phyloP scores from a whole-genome alignment of 371 early-diverging fungal species.

The Mortierella polycephala region DNA sequence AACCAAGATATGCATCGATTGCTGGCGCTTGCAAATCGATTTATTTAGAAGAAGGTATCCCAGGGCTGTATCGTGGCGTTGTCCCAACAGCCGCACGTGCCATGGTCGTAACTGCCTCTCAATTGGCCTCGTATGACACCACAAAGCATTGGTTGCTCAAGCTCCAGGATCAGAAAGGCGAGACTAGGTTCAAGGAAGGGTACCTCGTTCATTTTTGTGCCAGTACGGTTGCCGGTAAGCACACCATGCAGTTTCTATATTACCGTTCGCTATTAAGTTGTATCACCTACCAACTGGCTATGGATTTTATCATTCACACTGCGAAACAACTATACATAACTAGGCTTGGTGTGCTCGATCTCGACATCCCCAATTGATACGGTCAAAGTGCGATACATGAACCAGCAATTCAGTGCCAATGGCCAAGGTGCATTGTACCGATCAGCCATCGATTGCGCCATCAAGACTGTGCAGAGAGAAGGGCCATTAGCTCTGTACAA shows the following conservation, averaged over 20 bases:
- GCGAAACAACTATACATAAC: background rate
- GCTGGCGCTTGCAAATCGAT: slow-evolving; percentile 51
- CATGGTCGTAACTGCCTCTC: slow-evolving; percentile 62
- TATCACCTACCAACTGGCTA: background rate
- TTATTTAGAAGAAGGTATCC: slow-evolving; percentile 50
- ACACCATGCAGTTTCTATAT: background rate
- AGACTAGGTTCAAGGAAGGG: slow-evolving; percentile 24
- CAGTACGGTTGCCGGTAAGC: slow-evolving; percentile 42
- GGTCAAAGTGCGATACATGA: slow-evolving; percentile 64
- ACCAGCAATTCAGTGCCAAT: slow-evolving; percentile 50
- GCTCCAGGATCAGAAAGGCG: slow-evolving; percentile 14
- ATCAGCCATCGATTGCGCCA: slow-evolving; percentile 50
- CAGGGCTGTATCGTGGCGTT: slow-evolving; percentile 57
- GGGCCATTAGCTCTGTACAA: slow-evolving; percentile 57
- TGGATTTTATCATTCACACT: no score
- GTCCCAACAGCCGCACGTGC: slow-evolving; percentile 57
- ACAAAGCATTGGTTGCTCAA: slow-evolving; percentile 58
- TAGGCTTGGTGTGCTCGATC: slow-evolving; percentile 57
- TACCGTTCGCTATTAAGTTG: slow-evolving; percentile 13
- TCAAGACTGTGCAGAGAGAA: slow-evolving; percentile 49
- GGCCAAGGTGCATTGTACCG: slow-evolving; percentile 35
- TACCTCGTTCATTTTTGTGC: slow-evolving; percentile 39
- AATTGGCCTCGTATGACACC: slow-evolving; percentile 62
- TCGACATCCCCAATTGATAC: slow-evolving; percentile 60
- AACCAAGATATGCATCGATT: slow-evolving; percentile 39